Evolutionary conservation across 495 filamentous ascomycete species (phyloP).

Genomic region (Pseudotulostoma volvatum): DNA sequence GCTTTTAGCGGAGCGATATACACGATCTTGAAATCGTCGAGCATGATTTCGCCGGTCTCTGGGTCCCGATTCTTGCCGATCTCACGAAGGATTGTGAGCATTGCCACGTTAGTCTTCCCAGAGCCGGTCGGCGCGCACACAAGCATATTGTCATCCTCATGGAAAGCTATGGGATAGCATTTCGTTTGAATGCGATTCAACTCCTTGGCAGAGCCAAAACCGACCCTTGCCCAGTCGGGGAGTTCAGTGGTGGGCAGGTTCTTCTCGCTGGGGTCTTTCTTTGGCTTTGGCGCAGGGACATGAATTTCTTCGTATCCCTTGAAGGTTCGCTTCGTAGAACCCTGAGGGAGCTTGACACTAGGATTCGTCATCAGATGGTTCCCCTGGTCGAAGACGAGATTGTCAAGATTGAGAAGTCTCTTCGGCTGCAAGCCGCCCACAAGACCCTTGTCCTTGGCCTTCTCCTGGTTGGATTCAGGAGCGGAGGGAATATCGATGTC

Average conservation of each 20-base stretch:
- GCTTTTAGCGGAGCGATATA: constrained; percentile 99
- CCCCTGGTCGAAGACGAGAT: constrained; percentile 91
- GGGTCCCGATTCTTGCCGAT: constrained; percentile 89
- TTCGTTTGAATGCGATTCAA: constrained; percentile 91
- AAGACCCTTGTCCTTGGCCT: constrained; percentile 45
- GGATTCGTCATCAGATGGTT: constrained; percentile 98
- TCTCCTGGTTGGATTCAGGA: constrained; percentile 30
- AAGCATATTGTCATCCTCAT: constrained; percentile 92
- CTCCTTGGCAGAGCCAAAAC: constrained; percentile 65
- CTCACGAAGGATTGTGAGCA: constrained; percentile 90
- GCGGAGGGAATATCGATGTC: constrained; percentile 68
- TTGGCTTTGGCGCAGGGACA: constrained; percentile 77
- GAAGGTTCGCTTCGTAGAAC: constrained; percentile 84
- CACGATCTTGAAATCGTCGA: constrained; percentile 95
- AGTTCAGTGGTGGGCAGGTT: constrained; percentile 70
- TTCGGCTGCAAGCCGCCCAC: constrained; percentile 77
- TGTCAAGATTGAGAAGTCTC: constrained; percentile 81
- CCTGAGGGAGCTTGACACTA: constrained; percentile 86
- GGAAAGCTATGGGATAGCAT: constrained; percentile 81
- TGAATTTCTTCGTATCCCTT: constrained; percentile 99
- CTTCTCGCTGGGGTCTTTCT: constrained; percentile 60
- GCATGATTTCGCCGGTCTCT: constrained; percentile 70
- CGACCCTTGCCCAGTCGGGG: constrained; percentile 77
- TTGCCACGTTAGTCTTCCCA: constrained; percentile 97
- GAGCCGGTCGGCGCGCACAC: constrained; percentile 95